Evolutionary conservation across 2,329 filamentous ascomycete species (phyloP).

Genomic region (Delphinella strobiligena): DNA sequence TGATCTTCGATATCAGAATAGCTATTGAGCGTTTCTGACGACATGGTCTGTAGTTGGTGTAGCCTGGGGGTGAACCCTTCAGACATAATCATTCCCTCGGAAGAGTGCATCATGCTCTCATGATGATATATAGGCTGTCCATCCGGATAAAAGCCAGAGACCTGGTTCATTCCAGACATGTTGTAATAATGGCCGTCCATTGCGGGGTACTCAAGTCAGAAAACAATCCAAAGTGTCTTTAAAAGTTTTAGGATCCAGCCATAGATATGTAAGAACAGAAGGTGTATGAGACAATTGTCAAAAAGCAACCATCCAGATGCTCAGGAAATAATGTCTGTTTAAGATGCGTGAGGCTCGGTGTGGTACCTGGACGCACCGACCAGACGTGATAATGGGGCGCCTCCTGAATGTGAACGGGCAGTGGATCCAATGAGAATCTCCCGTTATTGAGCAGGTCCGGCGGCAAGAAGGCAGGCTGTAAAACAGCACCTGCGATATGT

Average conservation of each 20-base stretch:
- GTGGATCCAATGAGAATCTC: background rate
- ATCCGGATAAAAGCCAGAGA: slow-evolving; percentile 18
- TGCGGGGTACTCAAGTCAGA: background rate
- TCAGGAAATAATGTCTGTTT: background rate
- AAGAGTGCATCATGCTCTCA: slow-evolving; percentile 5
- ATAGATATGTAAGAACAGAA: too few species aligned
- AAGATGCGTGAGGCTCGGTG: background rate
- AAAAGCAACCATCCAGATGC: too few species aligned
- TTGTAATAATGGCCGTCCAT: slow-evolving; percentile 12
- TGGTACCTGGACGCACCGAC: background rate
- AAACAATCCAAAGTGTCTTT: too few species aligned
- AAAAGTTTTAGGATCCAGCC: too few species aligned
- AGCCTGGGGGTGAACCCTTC: slow-evolving; percentile 14
- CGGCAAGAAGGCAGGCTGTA: background rate
- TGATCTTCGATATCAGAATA: slow-evolving; percentile 21
- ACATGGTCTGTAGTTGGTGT: slow-evolving; percentile 20
- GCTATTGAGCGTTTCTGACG: slow-evolving; percentile 20
- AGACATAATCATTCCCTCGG: slow-evolving; percentile 16
- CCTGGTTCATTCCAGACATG: slow-evolving; percentile 16
- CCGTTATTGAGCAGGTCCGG: background rate
- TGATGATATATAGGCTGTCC: slow-evolving; percentile 13
- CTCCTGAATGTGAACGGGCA: background rate
- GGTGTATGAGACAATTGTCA: too few species aligned
- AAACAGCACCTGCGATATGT: background rate
- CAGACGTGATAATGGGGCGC: background rate